A percentile compares a stretch with the other conserved stretches of the same genome.
Conservation (phyloP, 2,329 filamentous ascomycete species). For the Pseudocercospora cruenta region DNA sequence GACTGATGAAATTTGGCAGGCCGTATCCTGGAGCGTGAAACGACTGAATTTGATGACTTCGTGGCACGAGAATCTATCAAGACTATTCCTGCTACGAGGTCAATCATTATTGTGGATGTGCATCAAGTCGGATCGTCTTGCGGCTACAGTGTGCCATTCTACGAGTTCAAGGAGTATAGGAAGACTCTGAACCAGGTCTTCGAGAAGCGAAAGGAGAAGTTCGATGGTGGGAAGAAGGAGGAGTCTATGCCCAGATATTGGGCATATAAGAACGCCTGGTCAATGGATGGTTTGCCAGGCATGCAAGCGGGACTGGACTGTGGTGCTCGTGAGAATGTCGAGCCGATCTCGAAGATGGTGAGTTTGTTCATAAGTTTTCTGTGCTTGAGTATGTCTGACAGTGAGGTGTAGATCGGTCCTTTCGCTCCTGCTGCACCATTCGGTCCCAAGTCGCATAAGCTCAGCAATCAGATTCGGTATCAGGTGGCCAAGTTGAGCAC, state of each 20-base stretch:
- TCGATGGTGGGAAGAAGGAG: slow-evolving; percentile 40
- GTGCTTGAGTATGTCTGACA: background rate
- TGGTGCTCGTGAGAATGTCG: slow-evolving; percentile 42
- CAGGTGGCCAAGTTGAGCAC: slow-evolving; percentile 22
- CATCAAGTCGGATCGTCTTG: slow-evolving; percentile 50
- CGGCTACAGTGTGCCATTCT: slow-evolving; percentile 50
- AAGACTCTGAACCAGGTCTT: slow-evolving; percentile 47
- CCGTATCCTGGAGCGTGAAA: slow-evolving; percentile 44
- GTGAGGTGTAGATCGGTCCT: slow-evolving; percentile 17
- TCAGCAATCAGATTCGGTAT: slow-evolving; percentile 23
- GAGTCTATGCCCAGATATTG: slow-evolving; percentile 52
- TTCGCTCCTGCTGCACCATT: slow-evolving; percentile 26
- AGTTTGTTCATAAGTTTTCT: background rate
- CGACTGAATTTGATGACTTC: slow-evolving; percentile 39
- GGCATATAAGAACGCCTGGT: slow-evolving; percentile 49
- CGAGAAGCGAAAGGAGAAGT: slow-evolving; percentile 44
- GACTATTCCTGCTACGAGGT: slow-evolving; percentile 43
- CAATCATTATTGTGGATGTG: slow-evolving; percentile 47
- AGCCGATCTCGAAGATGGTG: slow-evolving; percentile 50
- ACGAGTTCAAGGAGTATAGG: slow-evolving; percentile 48
- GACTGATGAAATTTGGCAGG: slow-evolving; percentile 23
- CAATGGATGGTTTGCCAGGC: slow-evolving; percentile 50
- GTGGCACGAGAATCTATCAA: slow-evolving; percentile 40
- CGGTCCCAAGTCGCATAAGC: slow-evolving; percentile 26
- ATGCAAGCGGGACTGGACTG: slow-evolving; percentile 46